phyloP scores from a whole-genome alignment of 768 basidiomycete species.

The Hebeloma cylindrosporum region DNA sequence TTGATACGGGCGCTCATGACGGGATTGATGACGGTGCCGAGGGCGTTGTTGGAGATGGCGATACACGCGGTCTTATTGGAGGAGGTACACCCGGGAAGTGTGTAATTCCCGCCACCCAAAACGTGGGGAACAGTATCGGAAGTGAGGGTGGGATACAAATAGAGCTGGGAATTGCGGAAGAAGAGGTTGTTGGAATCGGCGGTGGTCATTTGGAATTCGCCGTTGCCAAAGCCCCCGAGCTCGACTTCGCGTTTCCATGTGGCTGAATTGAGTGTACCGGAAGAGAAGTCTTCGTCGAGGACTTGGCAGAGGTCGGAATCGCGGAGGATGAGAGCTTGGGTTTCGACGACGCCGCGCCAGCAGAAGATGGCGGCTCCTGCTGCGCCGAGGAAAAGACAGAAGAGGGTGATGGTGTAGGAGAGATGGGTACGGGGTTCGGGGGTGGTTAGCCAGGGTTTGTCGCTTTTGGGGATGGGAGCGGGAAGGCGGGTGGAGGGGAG shows the following conservation, averaged over 20 bases:
- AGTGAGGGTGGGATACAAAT: constrained; percentile 81
- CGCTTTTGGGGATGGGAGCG: constrained; percentile 47
- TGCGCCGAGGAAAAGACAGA: constrained; percentile 54
- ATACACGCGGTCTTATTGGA: constrained; percentile 36
- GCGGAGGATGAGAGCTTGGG: constrained; percentile 44
- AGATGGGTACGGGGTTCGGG: constrained; percentile 33
- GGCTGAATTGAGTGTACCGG: constrained; percentile 41
- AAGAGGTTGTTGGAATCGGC: constrained; percentile 59
- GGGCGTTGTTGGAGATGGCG: constrained; percentile 38
- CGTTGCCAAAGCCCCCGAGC: constrained; percentile 77
- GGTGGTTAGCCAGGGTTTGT: constrained; percentile 63
- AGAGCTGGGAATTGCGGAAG: constrained; percentile 66
- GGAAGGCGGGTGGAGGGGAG: constrained; percentile 50
- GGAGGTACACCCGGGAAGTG: constrained; percentile 65
- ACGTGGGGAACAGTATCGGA: constrained; percentile 53
- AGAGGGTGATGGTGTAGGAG: constrained; percentile 50
- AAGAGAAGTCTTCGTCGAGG: constrained; percentile 67
- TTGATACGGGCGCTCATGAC: constrained; percentile 74
- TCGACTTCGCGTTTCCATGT: constrained; percentile 71
- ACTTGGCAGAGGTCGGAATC: constrained; percentile 57
- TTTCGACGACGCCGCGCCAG: constrained; percentile 51
- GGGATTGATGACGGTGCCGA: constrained; percentile 62
- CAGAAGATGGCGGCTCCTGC: constrained; percentile 51
- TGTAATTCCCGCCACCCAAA: constrained; percentile 61
- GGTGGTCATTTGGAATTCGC: constrained; percentile 82